These are phyloP conservation scores for Metarhizium robertsii DNA, from an alignment of 2,329 filamentous ascomycete species.

Conservation along the genomic window DNA sequence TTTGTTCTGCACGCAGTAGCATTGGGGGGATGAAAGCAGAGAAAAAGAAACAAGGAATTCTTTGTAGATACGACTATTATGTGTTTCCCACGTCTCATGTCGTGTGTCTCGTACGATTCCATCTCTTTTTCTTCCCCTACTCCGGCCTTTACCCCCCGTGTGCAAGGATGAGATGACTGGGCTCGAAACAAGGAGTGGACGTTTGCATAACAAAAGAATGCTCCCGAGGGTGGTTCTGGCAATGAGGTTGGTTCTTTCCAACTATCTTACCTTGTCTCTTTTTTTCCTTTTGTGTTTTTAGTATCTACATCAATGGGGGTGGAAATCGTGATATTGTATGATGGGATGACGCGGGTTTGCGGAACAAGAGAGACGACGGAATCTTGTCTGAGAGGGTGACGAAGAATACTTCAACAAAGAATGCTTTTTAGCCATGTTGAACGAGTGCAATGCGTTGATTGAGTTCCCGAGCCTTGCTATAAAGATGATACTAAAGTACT, in stretches of 20 bases:
- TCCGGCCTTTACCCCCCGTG: not conserved
- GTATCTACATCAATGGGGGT: too few species aligned
- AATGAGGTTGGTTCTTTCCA: too few species aligned
- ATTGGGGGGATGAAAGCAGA: not conserved
- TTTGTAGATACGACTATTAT: not conserved
- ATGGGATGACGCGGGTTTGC: too few species aligned
- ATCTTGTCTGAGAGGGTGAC: not conserved
- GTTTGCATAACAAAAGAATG: conserved; percentile 1
- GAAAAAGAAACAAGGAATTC: not conserved
- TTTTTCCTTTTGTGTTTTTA: too few species aligned
- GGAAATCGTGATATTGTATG: too few species aligned
- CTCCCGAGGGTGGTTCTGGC: too few species aligned
- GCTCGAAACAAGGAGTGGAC: not conserved
- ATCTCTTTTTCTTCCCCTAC: not conserved
- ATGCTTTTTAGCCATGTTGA: not conserved
- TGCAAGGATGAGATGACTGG: not conserved
- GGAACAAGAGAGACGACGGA: not conserved
- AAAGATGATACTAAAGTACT: not conserved
- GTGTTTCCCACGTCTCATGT: not conserved
- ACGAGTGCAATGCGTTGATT: not conserved
- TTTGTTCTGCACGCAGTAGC: not conserved
- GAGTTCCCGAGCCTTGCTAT: not conserved
- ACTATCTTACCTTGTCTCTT: too few species aligned
- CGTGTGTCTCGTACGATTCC: not conserved
- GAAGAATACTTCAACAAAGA: not conserved